phyloP scores from a whole-genome alignment of 2,329 filamentous ascomycete genomes.

The Hymenoscyphus fraxineus region DNA sequence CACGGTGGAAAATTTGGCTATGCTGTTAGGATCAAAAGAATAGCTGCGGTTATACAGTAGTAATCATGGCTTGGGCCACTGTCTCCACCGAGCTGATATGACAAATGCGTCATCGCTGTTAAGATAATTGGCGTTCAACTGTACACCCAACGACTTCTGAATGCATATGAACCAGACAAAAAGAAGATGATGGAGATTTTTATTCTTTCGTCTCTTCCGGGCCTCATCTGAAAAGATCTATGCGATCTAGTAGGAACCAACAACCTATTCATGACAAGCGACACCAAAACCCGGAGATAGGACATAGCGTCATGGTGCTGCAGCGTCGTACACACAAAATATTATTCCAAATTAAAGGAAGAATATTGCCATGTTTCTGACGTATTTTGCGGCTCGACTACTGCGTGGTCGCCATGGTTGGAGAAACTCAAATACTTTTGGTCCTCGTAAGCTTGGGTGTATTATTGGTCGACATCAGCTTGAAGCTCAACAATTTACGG shows the following conservation, averaged over 20 bases:
- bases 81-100: not conserved
- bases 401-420: not conserved
- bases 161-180: not conserved
- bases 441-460: not conserved
- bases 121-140: not conserved
- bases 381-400: not conserved
- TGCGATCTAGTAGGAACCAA: not conserved
- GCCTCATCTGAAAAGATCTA: not conserved
- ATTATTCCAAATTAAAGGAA: slow-evolving; percentile 2
- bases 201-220: not conserved
- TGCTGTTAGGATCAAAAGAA: not conserved
- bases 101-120: not conserved
- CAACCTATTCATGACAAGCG: not conserved
- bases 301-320: not conserved
- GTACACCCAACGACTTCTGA: not conserved
- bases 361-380: not conserved
- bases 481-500: not conserved
- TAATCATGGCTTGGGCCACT: no score
- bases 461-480: not conserved
- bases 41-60: not conserved
- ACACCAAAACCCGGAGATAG: not conserved
- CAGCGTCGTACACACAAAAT: not conserved
- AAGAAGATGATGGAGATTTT: not conserved
- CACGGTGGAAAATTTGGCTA: not conserved
- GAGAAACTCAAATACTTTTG: slow-evolving; percentile 2